Evolutionary conservation across 176 grass and related monocot genomes (phyloP).

Genomic region (Paspalum notatum): DNA sequence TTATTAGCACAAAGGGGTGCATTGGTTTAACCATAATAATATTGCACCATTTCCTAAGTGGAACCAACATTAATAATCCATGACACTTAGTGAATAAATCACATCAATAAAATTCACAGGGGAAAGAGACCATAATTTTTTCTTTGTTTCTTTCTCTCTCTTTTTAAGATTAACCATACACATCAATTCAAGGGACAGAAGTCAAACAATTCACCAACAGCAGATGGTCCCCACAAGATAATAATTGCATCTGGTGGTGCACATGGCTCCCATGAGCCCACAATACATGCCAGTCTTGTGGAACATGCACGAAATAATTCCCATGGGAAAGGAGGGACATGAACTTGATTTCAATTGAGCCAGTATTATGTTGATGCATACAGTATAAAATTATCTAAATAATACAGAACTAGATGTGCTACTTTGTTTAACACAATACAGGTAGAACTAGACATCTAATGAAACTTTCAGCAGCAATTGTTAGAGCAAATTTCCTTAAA

Average conservation of each 20-base stretch:
- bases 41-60: background rate
- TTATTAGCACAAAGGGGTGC: background rate
- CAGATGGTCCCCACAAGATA: constrained; percentile 39
- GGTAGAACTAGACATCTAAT: background rate
- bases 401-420: background rate
- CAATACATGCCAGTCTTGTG: constrained; percentile 42
- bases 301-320: constrained; percentile 49
- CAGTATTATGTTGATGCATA: too few relatives aligned
- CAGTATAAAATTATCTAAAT: background rate
- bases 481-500: background rate
- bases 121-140: background rate
- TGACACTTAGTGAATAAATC: constrained; percentile 7
- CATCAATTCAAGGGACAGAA: constrained; percentile 26
- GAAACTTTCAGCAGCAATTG: background rate
- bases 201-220: constrained; percentile 37
- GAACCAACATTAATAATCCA: constrained; percentile 10
- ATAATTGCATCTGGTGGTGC: constrained; percentile 49
- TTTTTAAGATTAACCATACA: constrained; percentile 23
- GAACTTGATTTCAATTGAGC: background rate
- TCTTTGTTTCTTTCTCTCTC: too few relatives aligned
- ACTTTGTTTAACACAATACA: constrained; percentile 1
- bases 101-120: constrained; percentile 24
- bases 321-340: constrained; percentile 29
- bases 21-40: constrained; percentile 14
- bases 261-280: constrained; percentile 51